Percentiles rank a stretch among this genome's conserved stretches.
Evolutionary conservation across 2,329 filamentous ascomycete species (phyloP).

Genomic region (Clarireedia homoeocarpa): DNA sequence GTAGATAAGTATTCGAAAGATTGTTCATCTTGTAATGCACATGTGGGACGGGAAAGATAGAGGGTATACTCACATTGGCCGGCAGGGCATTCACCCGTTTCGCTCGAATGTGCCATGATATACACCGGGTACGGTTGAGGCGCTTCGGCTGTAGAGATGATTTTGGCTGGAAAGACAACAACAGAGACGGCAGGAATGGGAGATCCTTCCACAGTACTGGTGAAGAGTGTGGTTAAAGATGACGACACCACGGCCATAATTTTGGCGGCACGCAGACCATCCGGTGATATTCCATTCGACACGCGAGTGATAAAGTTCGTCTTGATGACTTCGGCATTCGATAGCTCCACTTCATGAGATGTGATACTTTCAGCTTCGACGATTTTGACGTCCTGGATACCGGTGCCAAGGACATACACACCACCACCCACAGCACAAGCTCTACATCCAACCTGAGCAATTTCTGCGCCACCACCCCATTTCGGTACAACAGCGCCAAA

Average conservation of each 20-base stretch:
- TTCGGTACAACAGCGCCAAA: slow-evolving; percentile 88
- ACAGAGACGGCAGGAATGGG: slow-evolving; percentile 68
- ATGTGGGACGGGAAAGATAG: slow-evolving; percentile 14
- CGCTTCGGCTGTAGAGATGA: slow-evolving; percentile 32
- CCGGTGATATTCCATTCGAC: slow-evolving; percentile 10
- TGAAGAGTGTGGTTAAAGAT: slow-evolving; percentile 58
- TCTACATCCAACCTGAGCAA: slow-evolving; percentile 85
- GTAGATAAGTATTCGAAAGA: slow-evolving; percentile 97
- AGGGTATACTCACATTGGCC: slow-evolving; percentile 73
- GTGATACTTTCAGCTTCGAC: neutral
- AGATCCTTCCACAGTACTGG: slow-evolving; percentile 62
- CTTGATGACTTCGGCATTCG: slow-evolving; percentile 49
- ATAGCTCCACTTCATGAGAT: slow-evolving; percentile 34
- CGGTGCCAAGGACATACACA: slow-evolving; percentile 77
- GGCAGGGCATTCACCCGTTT: slow-evolving; percentile 82
- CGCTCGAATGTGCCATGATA: slow-evolving; percentile 70
- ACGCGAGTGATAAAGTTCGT: slow-evolving; percentile 45
- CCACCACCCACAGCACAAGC: slow-evolving; percentile 86
- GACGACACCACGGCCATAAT: slow-evolving; percentile 64
- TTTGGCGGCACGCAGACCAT: slow-evolving; percentile 40
- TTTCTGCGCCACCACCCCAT: slow-evolving; percentile 84
- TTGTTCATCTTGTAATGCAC: slow-evolving; percentile 71
- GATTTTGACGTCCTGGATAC: slow-evolving; percentile 39
- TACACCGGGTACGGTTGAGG: slow-evolving; percentile 43
- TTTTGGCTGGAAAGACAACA: slow-evolving; percentile 54